Base-by-base conservation (phyloP, 768 basidiomycete genomes). In the Calocera cornea region DNA sequence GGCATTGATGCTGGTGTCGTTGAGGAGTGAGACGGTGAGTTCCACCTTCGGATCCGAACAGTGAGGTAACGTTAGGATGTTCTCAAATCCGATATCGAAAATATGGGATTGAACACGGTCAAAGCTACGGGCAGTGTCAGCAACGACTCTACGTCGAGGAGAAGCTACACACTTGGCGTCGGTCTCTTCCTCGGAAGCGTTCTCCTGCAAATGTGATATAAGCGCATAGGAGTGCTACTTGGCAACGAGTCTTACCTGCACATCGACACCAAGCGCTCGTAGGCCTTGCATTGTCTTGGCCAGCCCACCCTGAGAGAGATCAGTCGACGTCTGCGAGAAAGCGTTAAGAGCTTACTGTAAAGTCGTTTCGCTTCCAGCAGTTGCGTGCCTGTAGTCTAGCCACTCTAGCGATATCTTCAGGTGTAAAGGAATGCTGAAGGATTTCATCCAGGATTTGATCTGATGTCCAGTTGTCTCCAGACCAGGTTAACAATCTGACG, bases 81-180 rank as follows among this genome's bases (percentile, higher is more conserved):
- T 83, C 29, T 87, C 86, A 69, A 87, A 87, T 0, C 87, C 87
- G 29, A 87, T 81, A 0, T 85, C 84, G 54, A 88, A 75, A 50
- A 89, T 87, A 72, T 87, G 85, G 69, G 86, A 85, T 73, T 86
- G 87, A 66, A 88, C 84, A 71, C 83, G 80, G 67, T 88, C 85
- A 71, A 88, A 88, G 81, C 86, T 82, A n/a, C 74, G 69, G 72
- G 87, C 84, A 14, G 83, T 84, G 11, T 29, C 10, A 60, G 14
- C 2, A 60, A 22, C 14, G 36, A 38, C 7, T 38, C 36, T 14
- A n/a, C n/a, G n/a, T n/a, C n/a, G n/a, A n/a, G n/a, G 22, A 16
- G 49, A 60, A 29, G 7, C 5, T 29, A 19, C 54, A 33, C 19
- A 60, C 54, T 29, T 29, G 22, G 54, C 54, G 19, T 60, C 22